Conservation (phyloP, 331 rosid species). For the Stylosanthes scabra region DNA sequence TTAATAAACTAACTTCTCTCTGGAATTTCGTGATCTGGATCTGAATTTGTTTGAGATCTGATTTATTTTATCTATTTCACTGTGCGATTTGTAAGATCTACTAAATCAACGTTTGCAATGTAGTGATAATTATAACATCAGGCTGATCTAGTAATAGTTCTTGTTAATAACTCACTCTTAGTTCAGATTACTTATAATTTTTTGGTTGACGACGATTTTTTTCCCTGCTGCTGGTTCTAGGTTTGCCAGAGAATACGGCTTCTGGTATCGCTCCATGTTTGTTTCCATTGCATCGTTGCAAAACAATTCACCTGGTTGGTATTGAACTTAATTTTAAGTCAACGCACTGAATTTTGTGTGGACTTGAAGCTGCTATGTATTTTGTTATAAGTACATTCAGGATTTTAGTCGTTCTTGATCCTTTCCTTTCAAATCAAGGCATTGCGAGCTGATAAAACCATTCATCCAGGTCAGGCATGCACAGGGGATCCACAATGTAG, state of each 20-base stretch:
- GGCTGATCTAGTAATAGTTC: slow-evolving; percentile 8
- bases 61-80: neutral
- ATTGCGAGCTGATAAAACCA: slow-evolving; percentile 25
- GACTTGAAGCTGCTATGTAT: slow-evolving; percentile 31
- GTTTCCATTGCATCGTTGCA: slow-evolving; percentile 65
- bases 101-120: neutral
- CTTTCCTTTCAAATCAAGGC: slow-evolving; percentile 35
- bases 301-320: slow-evolving; percentile 77
- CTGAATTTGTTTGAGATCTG: neutral
- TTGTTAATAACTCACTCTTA: neutral
- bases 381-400: slow-evolving; percentile 26
- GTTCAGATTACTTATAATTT: neutral
- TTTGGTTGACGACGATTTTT: neutral
- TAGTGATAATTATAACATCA: neutral
- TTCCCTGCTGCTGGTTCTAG: slow-evolving; percentile 22
- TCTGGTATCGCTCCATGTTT: slow-evolving; percentile 48
- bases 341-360: slow-evolving; percentile 30
- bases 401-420: slow-evolving; percentile 32
- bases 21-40: neutral
- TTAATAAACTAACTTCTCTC: neutral
- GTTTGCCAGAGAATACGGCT: slow-evolving; percentile 47
- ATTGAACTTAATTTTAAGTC: slow-evolving; percentile 31
- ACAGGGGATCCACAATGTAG: slow-evolving; percentile 82
- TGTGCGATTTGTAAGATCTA: slow-evolving; percentile 1
- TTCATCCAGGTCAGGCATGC: slow-evolving; percentile 78